A percentile compares a stretch with the other conserved stretches of the same genome.
phyloP scores from a whole-genome alignment of 2,329 filamentous ascomycete genomes.

The Scleromitrula shiraiana region DNA sequence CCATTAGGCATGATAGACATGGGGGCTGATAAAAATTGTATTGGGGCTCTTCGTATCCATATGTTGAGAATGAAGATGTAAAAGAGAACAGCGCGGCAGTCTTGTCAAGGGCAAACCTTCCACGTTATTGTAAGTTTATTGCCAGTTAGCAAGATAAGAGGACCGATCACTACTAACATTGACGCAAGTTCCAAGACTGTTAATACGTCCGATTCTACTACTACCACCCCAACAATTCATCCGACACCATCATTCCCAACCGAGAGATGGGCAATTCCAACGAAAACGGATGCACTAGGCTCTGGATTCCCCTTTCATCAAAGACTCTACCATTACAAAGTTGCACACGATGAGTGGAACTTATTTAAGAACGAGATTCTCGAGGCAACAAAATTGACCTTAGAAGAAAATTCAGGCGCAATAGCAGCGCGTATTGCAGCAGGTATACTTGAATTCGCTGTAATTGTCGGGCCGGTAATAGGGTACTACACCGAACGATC shows the following conservation, averaged over 20 bases:
- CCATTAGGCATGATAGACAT: no score
- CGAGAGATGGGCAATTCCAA: slow-evolving; percentile 16
- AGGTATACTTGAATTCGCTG: slow-evolving; percentile 14
- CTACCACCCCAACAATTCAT: not conserved
- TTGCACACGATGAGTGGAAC: slow-evolving; percentile 23
- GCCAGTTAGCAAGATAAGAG: no score
- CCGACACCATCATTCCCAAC: not conserved
- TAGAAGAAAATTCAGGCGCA: slow-evolving; percentile 17
- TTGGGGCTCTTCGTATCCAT: no score
- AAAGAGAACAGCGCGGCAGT: no score
- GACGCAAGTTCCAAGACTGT: no score
- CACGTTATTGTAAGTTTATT: no score
- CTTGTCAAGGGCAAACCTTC: no score
- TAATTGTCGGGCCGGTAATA: slow-evolving; percentile 18
- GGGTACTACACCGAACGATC: slow-evolving; percentile 20
- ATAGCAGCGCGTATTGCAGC: slow-evolving; percentile 22
- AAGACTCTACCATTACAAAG: slow-evolving; percentile 12
- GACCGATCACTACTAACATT: no score
- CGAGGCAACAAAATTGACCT: slow-evolving; percentile 17
- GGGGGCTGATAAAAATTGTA: no score
- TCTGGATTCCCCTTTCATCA: slow-evolving; percentile 23
- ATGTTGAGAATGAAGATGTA: no score
- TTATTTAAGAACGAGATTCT: slow-evolving; percentile 21
- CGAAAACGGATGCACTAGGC: slow-evolving; percentile 18
- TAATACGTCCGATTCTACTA: not conserved